These are phyloP conservation scores for Torulaspora quercuum DNA, from an alignment of 805 yeast genomes.

Conservation along the genomic window DNA sequence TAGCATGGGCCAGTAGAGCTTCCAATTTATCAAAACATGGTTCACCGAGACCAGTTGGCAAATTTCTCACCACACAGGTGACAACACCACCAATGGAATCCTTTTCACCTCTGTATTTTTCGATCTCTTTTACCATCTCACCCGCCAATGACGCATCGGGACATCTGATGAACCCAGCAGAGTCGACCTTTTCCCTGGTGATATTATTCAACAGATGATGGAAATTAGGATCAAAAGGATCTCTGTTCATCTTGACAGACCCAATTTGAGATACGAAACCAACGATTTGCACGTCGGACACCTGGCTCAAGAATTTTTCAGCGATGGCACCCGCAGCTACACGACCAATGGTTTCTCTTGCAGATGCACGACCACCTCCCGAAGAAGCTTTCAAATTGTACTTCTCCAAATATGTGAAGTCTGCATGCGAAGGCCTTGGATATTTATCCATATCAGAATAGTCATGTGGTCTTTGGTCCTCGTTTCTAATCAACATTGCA, in stretches of 20 bases:
- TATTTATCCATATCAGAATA: slow-evolving; percentile 91
- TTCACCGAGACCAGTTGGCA: slow-evolving; percentile 95
- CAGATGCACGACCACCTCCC: slow-evolving; percentile 97
- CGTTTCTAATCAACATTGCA: slow-evolving; percentile 86
- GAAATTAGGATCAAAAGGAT: slow-evolving; percentile 62
- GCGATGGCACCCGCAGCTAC: slow-evolving; percentile 99
- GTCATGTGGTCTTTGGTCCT: slow-evolving; percentile 96
- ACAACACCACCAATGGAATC: slow-evolving; percentile 98
- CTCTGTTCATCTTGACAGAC: slow-evolving; percentile 67
- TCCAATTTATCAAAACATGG: slow-evolving; percentile 96
- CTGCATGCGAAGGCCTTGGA: slow-evolving; percentile 98
- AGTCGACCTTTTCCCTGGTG: slow-evolving; percentile 86
- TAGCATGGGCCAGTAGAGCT: slow-evolving; percentile 94
- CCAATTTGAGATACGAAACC: slow-evolving; percentile 97
- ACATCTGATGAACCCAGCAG: slow-evolving; percentile 86
- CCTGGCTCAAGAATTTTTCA: slow-evolving; percentile 76
- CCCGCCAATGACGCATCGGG: slow-evolving; percentile 73
- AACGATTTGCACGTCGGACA: slow-evolving; percentile 84
- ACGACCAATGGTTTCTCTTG: slow-evolving; percentile 97
- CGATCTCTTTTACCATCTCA: slow-evolving; percentile 82
- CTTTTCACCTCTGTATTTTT: slow-evolving; percentile 74
- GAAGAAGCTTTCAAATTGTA: slow-evolving; percentile 91
- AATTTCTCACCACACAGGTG: slow-evolving; percentile 92
- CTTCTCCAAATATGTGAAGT: slow-evolving; percentile 84
- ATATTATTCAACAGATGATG: slow-evolving; percentile 64